A percentile compares a stretch with the other conserved stretches of the same genome.
phyloP scores from a whole-genome alignment of 2,329 filamentous ascomycete species.

The Helotiales sp. region DNA sequence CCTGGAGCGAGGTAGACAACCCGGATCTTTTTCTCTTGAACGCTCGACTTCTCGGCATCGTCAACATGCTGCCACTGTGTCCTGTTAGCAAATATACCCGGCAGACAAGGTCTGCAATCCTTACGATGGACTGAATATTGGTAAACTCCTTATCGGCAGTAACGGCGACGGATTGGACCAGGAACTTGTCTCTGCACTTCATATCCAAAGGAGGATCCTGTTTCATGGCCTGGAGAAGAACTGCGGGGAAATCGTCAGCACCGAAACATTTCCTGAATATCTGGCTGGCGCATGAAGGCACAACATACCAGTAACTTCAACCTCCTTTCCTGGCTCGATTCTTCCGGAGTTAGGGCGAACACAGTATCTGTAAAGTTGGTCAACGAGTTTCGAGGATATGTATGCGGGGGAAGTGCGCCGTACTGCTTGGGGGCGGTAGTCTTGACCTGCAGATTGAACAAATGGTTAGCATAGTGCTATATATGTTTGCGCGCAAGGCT shows the following conservation, averaged over 20 bases:
- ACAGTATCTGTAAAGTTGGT: constrained; percentile 74
- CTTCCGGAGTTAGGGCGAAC: constrained; percentile 96
- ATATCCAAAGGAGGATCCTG: constrained; percentile 84
- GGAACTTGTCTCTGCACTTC: constrained; percentile 96
- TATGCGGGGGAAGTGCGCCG: constrained; percentile 43
- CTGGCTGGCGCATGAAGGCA: background rate
- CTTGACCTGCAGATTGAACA: constrained; percentile 73
- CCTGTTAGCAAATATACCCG: constrained; percentile 18
- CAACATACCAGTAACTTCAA: constrained; percentile 85
- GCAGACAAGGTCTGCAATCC: constrained; percentile 40
- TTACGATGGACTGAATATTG: constrained; percentile 80
- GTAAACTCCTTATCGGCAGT: constrained; percentile 82
- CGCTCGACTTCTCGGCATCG: constrained; percentile 73
- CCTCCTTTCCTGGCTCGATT: constrained; percentile 86
- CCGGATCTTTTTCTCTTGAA: constrained; percentile 95
- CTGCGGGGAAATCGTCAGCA: constrained; percentile 52
- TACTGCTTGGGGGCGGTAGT: constrained; percentile 99
- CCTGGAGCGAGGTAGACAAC: constrained; percentile 79
- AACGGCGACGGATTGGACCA: constrained; percentile 90
- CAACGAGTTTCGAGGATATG: constrained; percentile 33
- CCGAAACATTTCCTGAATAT: constrained; percentile 6
- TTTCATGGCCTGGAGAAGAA: constrained; percentile 98
- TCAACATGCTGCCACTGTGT: constrained; percentile 71
- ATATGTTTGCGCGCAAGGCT: background rate
- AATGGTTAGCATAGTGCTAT: constrained; percentile 2